These are phyloP conservation scores for Fusarium musae DNA, from an alignment of 2,329 filamentous ascomycete species.

Conservation along the genomic window DNA sequence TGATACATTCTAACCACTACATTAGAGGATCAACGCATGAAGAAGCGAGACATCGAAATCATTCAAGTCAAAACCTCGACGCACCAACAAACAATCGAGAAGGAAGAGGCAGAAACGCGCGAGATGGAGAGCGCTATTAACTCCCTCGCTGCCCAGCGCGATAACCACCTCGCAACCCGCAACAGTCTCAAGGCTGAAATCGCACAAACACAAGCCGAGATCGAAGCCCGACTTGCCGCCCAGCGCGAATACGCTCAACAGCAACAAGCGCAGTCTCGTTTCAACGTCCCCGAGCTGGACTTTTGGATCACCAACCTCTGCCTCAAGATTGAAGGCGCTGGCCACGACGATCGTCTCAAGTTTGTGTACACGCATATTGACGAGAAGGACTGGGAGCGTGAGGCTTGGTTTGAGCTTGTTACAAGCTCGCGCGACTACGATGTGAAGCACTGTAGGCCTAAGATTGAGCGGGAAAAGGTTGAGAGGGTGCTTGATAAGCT, in stretches of 20 bases:
- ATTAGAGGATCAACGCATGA: slow-evolving; percentile 90
- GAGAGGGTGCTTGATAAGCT: slow-evolving; percentile 81
- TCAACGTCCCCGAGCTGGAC: slow-evolving; percentile 92
- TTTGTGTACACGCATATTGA: slow-evolving; percentile 91
- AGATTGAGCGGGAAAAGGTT: slow-evolving; percentile 81
- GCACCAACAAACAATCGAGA: slow-evolving; percentile 78
- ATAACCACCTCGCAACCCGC: slow-evolving; percentile 67
- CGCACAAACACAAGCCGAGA: slow-evolving; percentile 74
- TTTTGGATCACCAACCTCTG: slow-evolving; percentile 96
- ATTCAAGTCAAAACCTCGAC: slow-evolving; percentile 75
- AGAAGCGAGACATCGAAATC: slow-evolving; percentile 88
- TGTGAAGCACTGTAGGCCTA: slow-evolving; percentile 82
- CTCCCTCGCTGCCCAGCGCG: slow-evolving; percentile 67
- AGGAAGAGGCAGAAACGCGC: slow-evolving; percentile 79
- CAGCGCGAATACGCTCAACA: slow-evolving; percentile 78
- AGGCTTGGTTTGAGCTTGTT: slow-evolving; percentile 93
- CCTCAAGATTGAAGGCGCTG: slow-evolving; percentile 88
- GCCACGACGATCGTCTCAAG: slow-evolving; percentile 84
- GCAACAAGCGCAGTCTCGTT: slow-evolving; percentile 83
- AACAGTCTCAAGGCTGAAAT: slow-evolving; percentile 71
- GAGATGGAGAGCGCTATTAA: slow-evolving; percentile 77
- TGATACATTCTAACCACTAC: not conserved
- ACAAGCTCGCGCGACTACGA: slow-evolving; percentile 86
- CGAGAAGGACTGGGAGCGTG: slow-evolving; percentile 86
- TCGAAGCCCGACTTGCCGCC: slow-evolving; percentile 75